These are phyloP conservation scores for Globisporangium abappressorium DNA, from an alignment of 352 stramenopile species.

Conservation along the genomic window DNA sequence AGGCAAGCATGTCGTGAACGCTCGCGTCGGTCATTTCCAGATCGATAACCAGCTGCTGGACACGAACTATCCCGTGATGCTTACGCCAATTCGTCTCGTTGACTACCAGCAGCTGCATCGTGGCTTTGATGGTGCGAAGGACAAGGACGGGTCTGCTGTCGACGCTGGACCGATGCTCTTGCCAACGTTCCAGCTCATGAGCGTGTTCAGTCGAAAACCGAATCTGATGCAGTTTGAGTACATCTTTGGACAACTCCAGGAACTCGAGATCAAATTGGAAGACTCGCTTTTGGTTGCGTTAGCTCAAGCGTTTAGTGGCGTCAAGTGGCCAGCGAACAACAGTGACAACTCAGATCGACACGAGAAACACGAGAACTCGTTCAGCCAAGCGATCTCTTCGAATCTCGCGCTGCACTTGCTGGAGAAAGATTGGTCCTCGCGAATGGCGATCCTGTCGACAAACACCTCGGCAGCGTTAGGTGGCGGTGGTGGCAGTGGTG, in stretches of 20 bases:
- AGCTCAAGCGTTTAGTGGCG: conserved; percentile 69
- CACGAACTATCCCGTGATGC: conserved; percentile 80
- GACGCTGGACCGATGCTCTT: conserved; percentile 38
- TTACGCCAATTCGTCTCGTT: conserved; percentile 64
- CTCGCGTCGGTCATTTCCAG: conserved; percentile 73
- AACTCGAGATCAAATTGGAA: conserved; percentile 85
- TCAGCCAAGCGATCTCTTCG: conserved; percentile 15
- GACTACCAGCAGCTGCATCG: conserved; percentile 72
- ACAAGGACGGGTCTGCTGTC: conserved; percentile 21
- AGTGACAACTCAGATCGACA: conserved; percentile 21
- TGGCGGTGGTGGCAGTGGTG: conserved; percentile 28
- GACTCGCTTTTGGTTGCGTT: conserved; percentile 74
- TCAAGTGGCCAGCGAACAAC: conserved; percentile 49
- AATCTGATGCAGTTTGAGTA: conserved; percentile 83
- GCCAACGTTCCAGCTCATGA: conserved; percentile 81
- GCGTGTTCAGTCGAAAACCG: conserved; percentile 58
- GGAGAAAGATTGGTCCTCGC: conserved; percentile 58
- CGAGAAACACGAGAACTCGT: conserved; percentile 10
- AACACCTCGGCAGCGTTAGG: conserved; percentile 27
- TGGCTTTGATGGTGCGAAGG: conserved; percentile 17
- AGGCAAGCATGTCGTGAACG: conserved; percentile 75
- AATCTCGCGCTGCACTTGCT: conserved; percentile 53
- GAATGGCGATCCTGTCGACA: conserved; percentile 33
- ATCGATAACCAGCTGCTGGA: conserved; percentile 85
- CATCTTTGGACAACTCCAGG: conserved; percentile 84